Conservation (phyloP, 2,329 filamentous ascomycete species). For the Neoscytalidium dimidiatum region DNA sequence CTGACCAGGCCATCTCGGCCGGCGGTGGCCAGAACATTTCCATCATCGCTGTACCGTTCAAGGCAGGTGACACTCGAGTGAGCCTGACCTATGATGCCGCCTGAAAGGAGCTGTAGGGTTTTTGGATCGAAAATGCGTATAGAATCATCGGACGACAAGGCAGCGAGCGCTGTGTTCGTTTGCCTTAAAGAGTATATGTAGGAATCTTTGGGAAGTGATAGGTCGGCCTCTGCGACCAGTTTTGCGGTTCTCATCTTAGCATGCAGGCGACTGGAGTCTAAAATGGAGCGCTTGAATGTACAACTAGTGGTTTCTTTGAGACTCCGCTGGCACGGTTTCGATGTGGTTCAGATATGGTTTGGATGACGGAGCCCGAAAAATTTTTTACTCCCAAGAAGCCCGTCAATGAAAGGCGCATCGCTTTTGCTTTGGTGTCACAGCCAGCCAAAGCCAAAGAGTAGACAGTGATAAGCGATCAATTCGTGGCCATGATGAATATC, state of each 20-base stretch:
- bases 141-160: conserved; percentile 71
- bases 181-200: conserved; percentile 43
- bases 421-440: background rate
- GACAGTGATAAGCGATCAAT: background rate
- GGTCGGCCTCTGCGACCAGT: conserved; percentile 24
- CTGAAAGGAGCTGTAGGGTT: conserved; percentile 53
- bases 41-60: conserved; percentile 54
- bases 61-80: conserved; percentile 68
- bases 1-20: conserved; percentile 70
- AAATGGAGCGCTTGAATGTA: background rate
- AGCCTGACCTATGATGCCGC: conserved; percentile 51
- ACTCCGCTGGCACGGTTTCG: background rate
- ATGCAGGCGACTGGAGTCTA: background rate
- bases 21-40: conserved; percentile 64
- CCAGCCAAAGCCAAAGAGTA: background rate
- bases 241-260: conserved; percentile 15
- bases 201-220: conserved; percentile 34
- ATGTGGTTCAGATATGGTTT: background rate
- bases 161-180: conserved; percentile 49
- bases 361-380: conserved; percentile 9
- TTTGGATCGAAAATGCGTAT: conserved; percentile 65
- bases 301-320: background rate
- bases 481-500: background rate
- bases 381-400: background rate
- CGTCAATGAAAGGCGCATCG: background rate